A percentile compares a stretch with the other conserved stretches of the same genome.
Evolutionary conservation across 371 early-diverging fungal species (phyloP).

Genomic region (Mucor piriformis): DNA sequence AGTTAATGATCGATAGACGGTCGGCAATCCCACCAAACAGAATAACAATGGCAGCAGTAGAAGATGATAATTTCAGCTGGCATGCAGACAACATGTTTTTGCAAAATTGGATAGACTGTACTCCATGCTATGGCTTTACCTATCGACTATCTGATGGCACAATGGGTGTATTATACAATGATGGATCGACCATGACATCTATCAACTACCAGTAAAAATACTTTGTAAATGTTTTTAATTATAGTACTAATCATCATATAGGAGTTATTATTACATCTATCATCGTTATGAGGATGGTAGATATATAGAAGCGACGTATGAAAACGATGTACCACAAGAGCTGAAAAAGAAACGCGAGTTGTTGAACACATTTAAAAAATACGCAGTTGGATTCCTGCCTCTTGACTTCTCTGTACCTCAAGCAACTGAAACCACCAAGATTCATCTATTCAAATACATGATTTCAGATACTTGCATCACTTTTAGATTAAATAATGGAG

Average conservation of each 20-base stretch:
- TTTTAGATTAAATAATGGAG: slow-evolving; percentile 73
- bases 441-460: slow-evolving; percentile 70
- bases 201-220: slow-evolving; percentile 48
- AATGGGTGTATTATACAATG: slow-evolving; percentile 85
- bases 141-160: slow-evolving; percentile 82
- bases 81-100: slow-evolving; percentile 53
- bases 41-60: not conserved
- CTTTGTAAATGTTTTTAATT: slow-evolving; percentile 18
- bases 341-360: slow-evolving; percentile 12
- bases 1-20: slow-evolving; percentile 10
- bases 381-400: slow-evolving; percentile 11
- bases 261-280: slow-evolving; percentile 10
- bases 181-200: slow-evolving; percentile 70
- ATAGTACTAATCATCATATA: not conserved
- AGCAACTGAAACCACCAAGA: slow-evolving; percentile 15
- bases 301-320: slow-evolving; percentile 29
- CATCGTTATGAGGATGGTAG: slow-evolving; percentile 1
- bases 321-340: not conserved
- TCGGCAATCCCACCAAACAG: not conserved
- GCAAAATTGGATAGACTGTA: slow-evolving; percentile 78
- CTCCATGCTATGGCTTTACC: slow-evolving; percentile 80
- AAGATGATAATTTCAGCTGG: slow-evolving; percentile 15
- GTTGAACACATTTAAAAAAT: slow-evolving; percentile 1
- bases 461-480: slow-evolving; percentile 68
- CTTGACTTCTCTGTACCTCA: slow-evolving; percentile 22